Percentiles rank a stretch among this genome's conserved stretches.
These are phyloP conservation scores for Verruconis gallopava DNA, from an alignment of 2,329 filamentous ascomycete genomes.

Conservation along the genomic window DNA sequence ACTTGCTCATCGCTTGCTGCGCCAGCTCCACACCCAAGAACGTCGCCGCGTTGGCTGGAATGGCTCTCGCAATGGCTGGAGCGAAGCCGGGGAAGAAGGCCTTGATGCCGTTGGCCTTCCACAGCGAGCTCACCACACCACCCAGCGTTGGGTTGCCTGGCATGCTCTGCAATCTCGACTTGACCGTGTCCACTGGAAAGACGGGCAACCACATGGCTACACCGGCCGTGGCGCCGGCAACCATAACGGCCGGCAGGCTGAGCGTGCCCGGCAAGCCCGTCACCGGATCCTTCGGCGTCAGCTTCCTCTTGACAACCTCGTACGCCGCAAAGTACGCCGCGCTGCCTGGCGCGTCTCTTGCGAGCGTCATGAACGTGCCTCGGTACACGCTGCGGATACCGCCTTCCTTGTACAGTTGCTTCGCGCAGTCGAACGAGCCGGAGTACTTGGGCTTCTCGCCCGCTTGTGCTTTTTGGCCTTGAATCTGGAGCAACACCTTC, in stretches of 20 bases:
- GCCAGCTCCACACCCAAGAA: conserved; percentile 79
- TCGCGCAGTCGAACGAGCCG: conserved; percentile 78
- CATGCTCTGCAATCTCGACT: conserved; percentile 83
- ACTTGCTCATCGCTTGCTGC: conserved; percentile 69
- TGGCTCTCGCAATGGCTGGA: conserved; percentile 80
- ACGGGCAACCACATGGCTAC: conserved; percentile 99
- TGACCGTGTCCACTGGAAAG: conserved; percentile 95
- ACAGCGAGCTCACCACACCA: conserved; percentile 70
- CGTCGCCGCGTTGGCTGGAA: conserved; percentile 92
- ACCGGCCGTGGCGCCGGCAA: conserved; percentile 79
- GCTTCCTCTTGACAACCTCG: conserved; percentile 78
- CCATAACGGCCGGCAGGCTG: conserved; percentile 69
- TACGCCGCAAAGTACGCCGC: conserved; percentile 97
- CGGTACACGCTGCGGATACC: conserved; percentile 87
- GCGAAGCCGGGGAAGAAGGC: conserved; percentile 97
- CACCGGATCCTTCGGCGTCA: conserved; percentile 68
- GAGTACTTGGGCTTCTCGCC: conserved; percentile 89
- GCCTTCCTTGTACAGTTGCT: conserved; percentile 83
- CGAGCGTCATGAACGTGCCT: conserved; percentile 78
- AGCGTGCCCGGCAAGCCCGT: conserved; percentile 64
- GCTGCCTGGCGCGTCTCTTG: conserved; percentile 81
- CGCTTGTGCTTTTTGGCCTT: conserved; percentile 74
- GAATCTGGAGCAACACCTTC: conserved; percentile 95
- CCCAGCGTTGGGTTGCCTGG: conserved; percentile 72
- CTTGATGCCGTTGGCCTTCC: conserved; percentile 66